phyloP scores from a whole-genome alignment of 768 basidiomycete genomes.

The Fomitopsis serialis region DNA sequence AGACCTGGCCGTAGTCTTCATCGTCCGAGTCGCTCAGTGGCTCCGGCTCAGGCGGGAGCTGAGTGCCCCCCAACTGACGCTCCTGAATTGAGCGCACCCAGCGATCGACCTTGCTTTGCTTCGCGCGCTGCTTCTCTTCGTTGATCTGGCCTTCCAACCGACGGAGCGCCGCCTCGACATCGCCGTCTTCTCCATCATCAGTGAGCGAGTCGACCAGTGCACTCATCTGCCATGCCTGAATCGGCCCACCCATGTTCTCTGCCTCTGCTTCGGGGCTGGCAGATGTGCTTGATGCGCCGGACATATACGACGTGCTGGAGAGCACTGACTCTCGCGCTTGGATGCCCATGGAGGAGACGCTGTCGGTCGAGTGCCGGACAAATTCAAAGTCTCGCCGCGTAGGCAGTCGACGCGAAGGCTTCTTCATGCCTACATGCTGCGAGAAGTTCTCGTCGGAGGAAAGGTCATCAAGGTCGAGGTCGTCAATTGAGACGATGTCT shows the following conservation, averaged over 20 bases:
- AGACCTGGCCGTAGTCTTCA: slow-evolving; percentile 30
- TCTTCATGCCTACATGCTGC: slow-evolving; percentile 46
- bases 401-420: slow-evolving; percentile 55
- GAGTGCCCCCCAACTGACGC: slow-evolving; percentile 51
- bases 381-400: slow-evolving; percentile 79
- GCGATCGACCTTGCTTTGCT: slow-evolving; percentile 71
- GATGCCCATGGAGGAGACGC: slow-evolving; percentile 78
- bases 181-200: slow-evolving; percentile 71
- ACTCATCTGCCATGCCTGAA: slow-evolving; percentile 83
- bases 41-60: slow-evolving; percentile 45
- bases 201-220: slow-evolving; percentile 67
- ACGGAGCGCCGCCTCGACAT: slow-evolving; percentile 76
- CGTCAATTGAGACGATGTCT: slow-evolving; percentile 75
- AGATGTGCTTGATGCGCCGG: slow-evolving; percentile 34
- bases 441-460: slow-evolving; percentile 47
- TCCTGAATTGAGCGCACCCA: slow-evolving; percentile 75
- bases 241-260: slow-evolving; percentile 34
- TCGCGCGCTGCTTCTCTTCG: slow-evolving; percentile 61
- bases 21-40: slow-evolving; percentile 40
- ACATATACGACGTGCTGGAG: slow-evolving; percentile 32
- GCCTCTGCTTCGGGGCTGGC: slow-evolving; percentile 18
- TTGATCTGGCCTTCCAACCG: slow-evolving; percentile 86
- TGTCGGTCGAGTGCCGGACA: slow-evolving; percentile 53
- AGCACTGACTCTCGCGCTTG: slow-evolving; percentile 55
- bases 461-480: slow-evolving; percentile 73